These are phyloP conservation scores for Blastobotrys americana DNA, from an alignment of 805 yeast genomes.

Conservation along the genomic window DNA sequence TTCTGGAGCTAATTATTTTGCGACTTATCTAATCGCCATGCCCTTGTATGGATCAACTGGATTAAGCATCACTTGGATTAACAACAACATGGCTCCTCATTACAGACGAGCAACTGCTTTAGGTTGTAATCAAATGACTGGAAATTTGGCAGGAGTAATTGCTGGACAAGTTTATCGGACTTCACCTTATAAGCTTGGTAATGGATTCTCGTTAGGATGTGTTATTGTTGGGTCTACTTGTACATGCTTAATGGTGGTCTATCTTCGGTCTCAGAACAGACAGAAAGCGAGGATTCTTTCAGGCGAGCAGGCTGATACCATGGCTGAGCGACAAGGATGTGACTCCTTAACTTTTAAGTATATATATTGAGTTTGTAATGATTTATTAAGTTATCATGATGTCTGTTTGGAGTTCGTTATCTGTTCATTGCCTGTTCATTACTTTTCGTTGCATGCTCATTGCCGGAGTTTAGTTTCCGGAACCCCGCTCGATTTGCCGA, in stretches of 20 bases:
- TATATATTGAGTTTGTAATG: too few relatives aligned
- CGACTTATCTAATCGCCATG: constrained; percentile 10
- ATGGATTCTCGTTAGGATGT: neutral
- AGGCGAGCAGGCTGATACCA: neutral
- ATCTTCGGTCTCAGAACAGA: neutral
- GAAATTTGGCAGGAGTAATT: constrained; percentile 41
- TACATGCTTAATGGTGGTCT: neutral
- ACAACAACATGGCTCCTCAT: constrained; percentile 37
- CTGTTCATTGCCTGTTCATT: too few relatives aligned
- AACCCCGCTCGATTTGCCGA: too few relatives aligned
- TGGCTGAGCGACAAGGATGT: neutral
- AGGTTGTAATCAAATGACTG: constrained; percentile 39
- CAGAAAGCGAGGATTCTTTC: neutral
- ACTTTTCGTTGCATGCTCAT: too few relatives aligned
- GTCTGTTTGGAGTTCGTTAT: too few relatives aligned
- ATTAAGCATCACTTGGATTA: constrained; percentile 39
- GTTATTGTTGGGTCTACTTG: neutral
- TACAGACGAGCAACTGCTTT: constrained; percentile 38
- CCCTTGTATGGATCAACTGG: constrained; percentile 34
- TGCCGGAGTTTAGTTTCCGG: too few relatives aligned
- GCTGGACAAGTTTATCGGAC: constrained; percentile 36
- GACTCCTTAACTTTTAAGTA: neutral
- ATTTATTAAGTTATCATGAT: too few relatives aligned
- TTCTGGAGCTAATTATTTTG: constrained; percentile 2
- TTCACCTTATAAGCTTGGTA: neutral